Conservation (phyloP, 352 stramenopile genomes). For the Globisporangium yorkense region DNA sequence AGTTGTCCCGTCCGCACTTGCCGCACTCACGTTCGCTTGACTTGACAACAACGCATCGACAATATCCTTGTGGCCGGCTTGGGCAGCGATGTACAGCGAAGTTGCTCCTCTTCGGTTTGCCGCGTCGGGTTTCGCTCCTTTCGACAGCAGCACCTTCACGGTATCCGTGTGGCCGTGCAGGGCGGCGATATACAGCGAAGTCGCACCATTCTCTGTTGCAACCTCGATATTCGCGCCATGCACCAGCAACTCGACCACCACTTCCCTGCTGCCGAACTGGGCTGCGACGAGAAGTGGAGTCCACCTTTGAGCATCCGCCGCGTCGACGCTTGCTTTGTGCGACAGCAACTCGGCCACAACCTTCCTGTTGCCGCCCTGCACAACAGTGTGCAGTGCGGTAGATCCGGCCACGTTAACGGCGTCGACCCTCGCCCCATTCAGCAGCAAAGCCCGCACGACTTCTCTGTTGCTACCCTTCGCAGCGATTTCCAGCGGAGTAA, state of each 20-base stretch:
- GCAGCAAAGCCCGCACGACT: constrained; percentile 7
- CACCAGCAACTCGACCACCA: too few species aligned
- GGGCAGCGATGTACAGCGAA: constrained; percentile 33
- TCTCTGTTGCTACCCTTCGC: too few species aligned
- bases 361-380: neutral
- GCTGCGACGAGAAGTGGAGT: too few species aligned
- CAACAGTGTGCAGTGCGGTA: constrained; percentile 3
- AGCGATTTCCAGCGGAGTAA: too few species aligned
- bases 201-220: too few species aligned
- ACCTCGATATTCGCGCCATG: too few species aligned
- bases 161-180: too few species aligned
- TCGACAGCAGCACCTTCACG: too few species aligned
- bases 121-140: too few species aligned
- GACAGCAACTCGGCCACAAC: neutral
- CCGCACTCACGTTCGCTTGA: constrained; percentile 33
- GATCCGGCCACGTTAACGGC: constrained; percentile 29
- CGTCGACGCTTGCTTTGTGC: neutral
- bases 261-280: too few species aligned
- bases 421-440: constrained; percentile 34
- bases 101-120: constrained; percentile 3
- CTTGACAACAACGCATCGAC: constrained; percentile 25
- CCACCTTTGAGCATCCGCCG: too few species aligned
- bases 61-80: constrained; percentile 33
- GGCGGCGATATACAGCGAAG: too few species aligned
- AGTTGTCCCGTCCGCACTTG: constrained; percentile 29